Conservation (phyloP, 208 protist species). For the Crithidia acanthocephali region DNA sequence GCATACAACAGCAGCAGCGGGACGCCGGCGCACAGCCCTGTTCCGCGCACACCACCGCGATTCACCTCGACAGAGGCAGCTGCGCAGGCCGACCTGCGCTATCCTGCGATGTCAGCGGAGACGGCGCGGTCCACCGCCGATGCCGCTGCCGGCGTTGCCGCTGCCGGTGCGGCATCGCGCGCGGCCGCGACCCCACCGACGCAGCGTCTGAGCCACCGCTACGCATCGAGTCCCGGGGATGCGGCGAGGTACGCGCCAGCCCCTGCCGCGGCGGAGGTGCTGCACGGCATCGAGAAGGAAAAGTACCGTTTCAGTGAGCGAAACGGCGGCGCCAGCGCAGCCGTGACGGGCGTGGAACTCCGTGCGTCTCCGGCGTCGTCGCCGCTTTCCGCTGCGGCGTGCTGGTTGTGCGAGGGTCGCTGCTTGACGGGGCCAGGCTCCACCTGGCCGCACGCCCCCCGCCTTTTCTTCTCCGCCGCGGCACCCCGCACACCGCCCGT, state of each 20-base stretch:
- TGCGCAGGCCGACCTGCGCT: conserved; percentile 9
- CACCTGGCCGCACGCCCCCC: conserved; percentile 28
- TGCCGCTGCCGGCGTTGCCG: background rate
- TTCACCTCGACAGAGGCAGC: background rate
- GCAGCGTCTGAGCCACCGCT: background rate
- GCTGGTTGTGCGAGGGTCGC: conserved; percentile 57
- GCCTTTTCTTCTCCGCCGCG: conserved; percentile 30
- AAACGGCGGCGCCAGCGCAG: background rate
- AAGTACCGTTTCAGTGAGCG: background rate
- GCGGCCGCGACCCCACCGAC: background rate
- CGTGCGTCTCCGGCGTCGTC: background rate
- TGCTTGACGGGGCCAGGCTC: conserved; percentile 32
- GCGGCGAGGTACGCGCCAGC: background rate
- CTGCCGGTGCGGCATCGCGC: too few relatives aligned
- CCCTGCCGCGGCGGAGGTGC: background rate
- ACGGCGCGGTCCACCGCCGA: background rate
- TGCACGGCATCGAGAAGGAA: background rate
- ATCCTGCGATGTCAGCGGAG: background rate
- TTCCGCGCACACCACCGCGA: conserved; percentile 22
- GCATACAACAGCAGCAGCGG: background rate
- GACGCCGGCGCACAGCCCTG: conserved; percentile 2
- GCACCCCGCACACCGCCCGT: background rate
- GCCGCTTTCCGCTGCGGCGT: conserved; percentile 1
- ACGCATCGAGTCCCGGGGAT: background rate
- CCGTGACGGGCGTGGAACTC: too few relatives aligned